Evolutionary conservation across 1,284 basidiomycete species (phyloP), one percentile per base, ranked within the genome.

Genomic region (Cystobasidium pallidum): DNA sequence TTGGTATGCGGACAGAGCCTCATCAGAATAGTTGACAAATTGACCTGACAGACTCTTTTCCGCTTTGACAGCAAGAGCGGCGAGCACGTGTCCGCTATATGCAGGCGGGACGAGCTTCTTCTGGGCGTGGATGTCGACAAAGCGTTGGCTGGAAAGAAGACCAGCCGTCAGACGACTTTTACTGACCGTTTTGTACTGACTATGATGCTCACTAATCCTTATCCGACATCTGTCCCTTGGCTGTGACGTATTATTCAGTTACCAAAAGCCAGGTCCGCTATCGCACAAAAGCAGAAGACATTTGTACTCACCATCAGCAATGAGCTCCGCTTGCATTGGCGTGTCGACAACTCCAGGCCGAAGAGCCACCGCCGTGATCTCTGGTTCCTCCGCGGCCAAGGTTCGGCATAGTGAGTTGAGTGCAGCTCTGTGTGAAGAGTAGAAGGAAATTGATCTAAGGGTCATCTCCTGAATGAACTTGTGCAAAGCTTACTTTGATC

Each of bases 351-450:
- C 89, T 21, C 92, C 92, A 0, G 93, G 93, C 0, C 92, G 86
- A 1, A 95, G 77, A 6, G 92, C 89, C 34, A 94, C 84, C 13
- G 86, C 87, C 1, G 86, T 84, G n/a, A 95, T 81, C 24, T 84
- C 82, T 2, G 87, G 85, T 79, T 95, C 92, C 80, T 94, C 93
- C 74, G 86, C 86, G 3, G 88, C 89, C 6, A 94, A 82, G 0
- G 91, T 94, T 76, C 92, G 91, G 70, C 67, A 76, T 47, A 94
- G 83, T 24, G 89, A 88, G 80, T 94, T 94, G 86, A 92, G 84
- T 0, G 91, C 92, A 0, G 92, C 92, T 70, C 82, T 82, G 41
- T 75, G 75, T 8, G 11, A 19, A 24, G 1, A 32, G 36, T 32
- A 55, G 41, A 13, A 47, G 13, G 3, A 8, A 19, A 36, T 4